Conservation (phyloP, 129 eudicot genomes). For the Helianthus annuus region DNA sequence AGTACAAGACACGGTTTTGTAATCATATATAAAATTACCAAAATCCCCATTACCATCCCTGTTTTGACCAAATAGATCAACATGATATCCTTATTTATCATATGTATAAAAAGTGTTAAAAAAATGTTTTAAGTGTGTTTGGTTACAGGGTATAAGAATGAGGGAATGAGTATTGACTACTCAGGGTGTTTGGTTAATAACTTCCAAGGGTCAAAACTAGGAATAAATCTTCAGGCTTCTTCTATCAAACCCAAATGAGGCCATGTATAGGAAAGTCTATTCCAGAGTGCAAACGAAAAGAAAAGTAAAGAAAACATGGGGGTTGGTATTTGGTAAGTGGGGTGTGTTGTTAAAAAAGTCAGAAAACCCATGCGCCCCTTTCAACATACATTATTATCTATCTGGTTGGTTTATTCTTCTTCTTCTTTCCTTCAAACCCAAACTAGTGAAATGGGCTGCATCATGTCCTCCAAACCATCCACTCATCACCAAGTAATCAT, state of each 20-base stretch:
- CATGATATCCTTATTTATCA: no score
- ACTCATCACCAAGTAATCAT: conserved; percentile 8
- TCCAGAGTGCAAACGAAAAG: no score
- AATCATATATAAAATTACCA: no score
- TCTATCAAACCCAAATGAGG: background rate
- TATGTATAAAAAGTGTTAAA: no score
- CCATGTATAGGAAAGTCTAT: background rate
- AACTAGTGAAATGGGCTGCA: conserved; percentile 24
- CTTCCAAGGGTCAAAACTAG: no score
- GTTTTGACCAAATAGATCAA: background rate
- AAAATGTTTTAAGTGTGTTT: background rate
- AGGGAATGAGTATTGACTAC: no score
- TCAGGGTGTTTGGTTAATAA: no score
- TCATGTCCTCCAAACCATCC: conserved; percentile 22
- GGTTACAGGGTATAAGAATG: background rate
- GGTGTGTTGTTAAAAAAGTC: conserved; percentile 12
- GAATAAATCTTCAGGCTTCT: no score
- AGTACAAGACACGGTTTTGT: no score
- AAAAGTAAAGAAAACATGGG: background rate
- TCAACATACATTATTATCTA: background rate
- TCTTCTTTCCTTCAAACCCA: background rate
- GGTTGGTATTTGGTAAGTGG: conserved; percentile 20
- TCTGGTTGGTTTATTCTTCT: background rate
- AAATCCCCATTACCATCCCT: background rate
- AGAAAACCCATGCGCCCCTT: conserved; percentile 10